These are phyloP conservation scores for Talaromyces rugulosus DNA, from an alignment of 2,329 filamentous ascomycete genomes.

Conservation along the genomic window DNA sequence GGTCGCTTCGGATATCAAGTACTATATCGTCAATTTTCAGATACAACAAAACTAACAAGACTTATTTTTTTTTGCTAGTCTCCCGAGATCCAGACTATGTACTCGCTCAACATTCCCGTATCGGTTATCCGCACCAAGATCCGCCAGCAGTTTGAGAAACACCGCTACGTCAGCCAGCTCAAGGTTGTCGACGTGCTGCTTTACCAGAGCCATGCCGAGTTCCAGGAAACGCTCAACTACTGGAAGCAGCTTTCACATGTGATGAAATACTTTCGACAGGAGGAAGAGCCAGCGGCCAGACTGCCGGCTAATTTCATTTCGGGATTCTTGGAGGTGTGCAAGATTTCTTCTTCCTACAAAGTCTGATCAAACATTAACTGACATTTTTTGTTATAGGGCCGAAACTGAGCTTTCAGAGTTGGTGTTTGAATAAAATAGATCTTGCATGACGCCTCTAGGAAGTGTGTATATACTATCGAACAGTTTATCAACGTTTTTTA, in stretches of 20 bases:
- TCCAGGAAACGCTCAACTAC: conserved; percentile 98
- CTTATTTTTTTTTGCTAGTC: conserved; percentile 55
- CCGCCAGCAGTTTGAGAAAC: conserved; percentile 92
- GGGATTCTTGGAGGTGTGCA: conserved; percentile 87
- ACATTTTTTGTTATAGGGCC: conserved; percentile 5
- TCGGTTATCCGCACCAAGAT: conserved; percentile 87
- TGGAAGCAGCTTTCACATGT: conserved; percentile 97
- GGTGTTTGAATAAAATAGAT: conserved; percentile 1
- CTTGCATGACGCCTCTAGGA: not conserved
- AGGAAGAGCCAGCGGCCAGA: conserved; percentile 71
- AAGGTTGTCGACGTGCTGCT: conserved; percentile 83
- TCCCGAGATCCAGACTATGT: conserved; percentile 96
- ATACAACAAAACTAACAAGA: conserved; percentile 5
- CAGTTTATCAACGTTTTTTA: not conserved
- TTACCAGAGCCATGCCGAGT: conserved; percentile 88
- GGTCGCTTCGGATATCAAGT: not conserved
- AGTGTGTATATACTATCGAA: conserved; percentile 11
- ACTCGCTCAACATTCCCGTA: conserved; percentile 84
- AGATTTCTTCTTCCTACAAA: not conserved
- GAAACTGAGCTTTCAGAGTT: conserved; percentile 26
- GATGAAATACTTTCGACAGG: conserved; percentile 92
- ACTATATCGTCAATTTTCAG: conserved; percentile 1
- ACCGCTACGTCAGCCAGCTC: conserved; percentile 89
- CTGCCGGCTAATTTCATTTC: conserved; percentile 88
- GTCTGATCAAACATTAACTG: not conserved